Base-by-base conservation (phyloP, 768 basidiomycete genomes). In the Lyophyllum shimeji region DNA sequence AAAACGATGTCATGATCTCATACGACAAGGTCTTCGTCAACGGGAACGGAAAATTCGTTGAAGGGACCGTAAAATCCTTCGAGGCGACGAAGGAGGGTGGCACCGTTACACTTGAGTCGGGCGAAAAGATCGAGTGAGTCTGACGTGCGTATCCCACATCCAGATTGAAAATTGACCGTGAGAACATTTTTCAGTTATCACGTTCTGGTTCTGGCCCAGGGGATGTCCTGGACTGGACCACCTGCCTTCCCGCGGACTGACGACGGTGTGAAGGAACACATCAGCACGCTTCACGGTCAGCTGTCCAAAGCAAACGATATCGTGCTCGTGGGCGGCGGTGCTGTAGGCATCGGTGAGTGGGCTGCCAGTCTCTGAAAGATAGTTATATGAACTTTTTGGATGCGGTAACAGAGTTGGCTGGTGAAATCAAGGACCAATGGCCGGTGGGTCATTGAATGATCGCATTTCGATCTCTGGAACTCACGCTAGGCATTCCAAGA, bases 171-270 rank as follows among this genome's bases (percentile, higher is more conserved):
- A n/a, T 13, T 53, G 34, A 59, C 39, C 5, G 27, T 29, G 17
- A 18, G 24, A 55, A 42, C 23, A 18, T 29, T 44, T 39, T 42
- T n/a, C 23, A 64, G 63, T 18, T 90, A 83, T 65, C 76, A 77
- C n/a, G 67, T 80, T 31, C 81, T 90, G 37, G 75, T 90, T 39
- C 67, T 90, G 34, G 77, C 85, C 0, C 75, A 86, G 2, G 89
- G 89, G 1, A 74, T 75, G 25, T 67, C 56, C 3, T 89, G 83
- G 83, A 60, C 63, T 8, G 85, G 81, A 0, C 80, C 81, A 0
- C 39, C 80, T 44, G 67, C 69, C 11, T 72, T 86, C 55, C 84
- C 83, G 0, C 62, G 71, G n/a, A 64, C 56, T 7, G 68, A 66
- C 27, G 63, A 63, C 2, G 72, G 67, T 13, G 62, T 69, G 2